Evolutionary conservation across 768 basidiomycete species (phyloP).

Genomic region (Tylopilus sp.): DNA sequence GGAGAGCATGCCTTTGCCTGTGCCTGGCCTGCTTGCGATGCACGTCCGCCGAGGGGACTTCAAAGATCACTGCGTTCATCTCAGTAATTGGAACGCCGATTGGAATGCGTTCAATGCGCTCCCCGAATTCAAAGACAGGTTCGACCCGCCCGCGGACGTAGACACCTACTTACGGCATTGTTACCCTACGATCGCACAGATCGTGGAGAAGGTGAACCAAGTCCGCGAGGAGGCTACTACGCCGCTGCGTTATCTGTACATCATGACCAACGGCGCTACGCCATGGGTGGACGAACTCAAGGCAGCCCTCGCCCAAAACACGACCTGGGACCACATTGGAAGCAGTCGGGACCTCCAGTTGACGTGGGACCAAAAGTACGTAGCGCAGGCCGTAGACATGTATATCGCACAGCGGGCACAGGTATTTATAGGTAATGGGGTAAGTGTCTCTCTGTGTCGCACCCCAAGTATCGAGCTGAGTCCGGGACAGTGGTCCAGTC

Average conservation of each 20-base stretch:
- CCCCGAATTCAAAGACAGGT: constrained; percentile 39
- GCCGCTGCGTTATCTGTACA: constrained; percentile 38
- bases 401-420: too few species aligned
- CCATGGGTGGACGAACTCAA: constrained; percentile 30
- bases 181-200: constrained; percentile 41
- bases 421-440: too few species aligned
- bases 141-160: constrained; percentile 27
- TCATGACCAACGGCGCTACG: constrained; percentile 45
- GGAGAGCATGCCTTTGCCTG: constrained; percentile 11
- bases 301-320: too few species aligned
- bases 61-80: constrained; percentile 39
- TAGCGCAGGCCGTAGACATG: too few species aligned
- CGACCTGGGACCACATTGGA: too few species aligned
- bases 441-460: too few species aligned
- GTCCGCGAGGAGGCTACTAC: constrained; percentile 27
- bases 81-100: constrained; percentile 33
- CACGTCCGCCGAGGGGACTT: constrained; percentile 55
- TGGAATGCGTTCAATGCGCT: constrained; percentile 47
- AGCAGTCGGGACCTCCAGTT: too few species aligned
- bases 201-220: constrained; percentile 37
- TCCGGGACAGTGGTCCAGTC: too few species aligned
- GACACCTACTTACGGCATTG: constrained; percentile 37
- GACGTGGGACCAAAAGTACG: too few species aligned
- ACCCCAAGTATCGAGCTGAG: too few species aligned
- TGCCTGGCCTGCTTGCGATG: constrained; percentile 44